Conservation (phyloP, 176 grass and related monocot species). For the Juncus inflexus region DNA sequence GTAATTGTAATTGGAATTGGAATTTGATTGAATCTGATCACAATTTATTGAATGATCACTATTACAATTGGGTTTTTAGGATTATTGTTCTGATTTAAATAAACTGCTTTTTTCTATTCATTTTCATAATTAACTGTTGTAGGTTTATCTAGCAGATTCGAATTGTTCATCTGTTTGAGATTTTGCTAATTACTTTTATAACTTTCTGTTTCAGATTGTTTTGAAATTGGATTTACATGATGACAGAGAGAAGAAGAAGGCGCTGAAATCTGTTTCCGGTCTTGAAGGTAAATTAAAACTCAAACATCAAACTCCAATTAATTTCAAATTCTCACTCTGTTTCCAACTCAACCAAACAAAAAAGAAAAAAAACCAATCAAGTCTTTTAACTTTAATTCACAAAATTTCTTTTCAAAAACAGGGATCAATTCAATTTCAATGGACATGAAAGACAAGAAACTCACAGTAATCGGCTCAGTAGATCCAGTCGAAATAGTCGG, state of each 20-base stretch:
- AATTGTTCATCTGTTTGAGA: not conserved
- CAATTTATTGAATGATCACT: not conserved
- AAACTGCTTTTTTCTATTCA: not conserved
- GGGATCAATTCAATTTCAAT: slow-evolving; percentile 51
- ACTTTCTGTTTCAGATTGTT: slow-evolving; percentile 28
- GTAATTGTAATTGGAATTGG: not conserved
- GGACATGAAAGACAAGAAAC: slow-evolving; percentile 65
- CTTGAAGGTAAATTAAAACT: slow-evolving; percentile 35
- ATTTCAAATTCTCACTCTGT: not conserved
- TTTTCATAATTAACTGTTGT: not conserved
- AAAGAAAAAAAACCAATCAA: no score
- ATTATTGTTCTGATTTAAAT: not conserved
- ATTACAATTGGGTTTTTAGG: not conserved
- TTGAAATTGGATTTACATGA: slow-evolving; percentile 79
- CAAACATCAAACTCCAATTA: slow-evolving; percentile 2
- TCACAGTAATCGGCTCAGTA: slow-evolving; percentile 53
- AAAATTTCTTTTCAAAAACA: slow-evolving; percentile 3
- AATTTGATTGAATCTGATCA: not conserved
- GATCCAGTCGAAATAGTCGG: slow-evolving; percentile 51
- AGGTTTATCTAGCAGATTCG: not conserved
- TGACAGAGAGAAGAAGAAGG: slow-evolving; percentile 68
- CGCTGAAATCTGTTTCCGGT: slow-evolving; percentile 52
- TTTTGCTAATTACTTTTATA: not conserved
- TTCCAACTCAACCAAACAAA: no score
- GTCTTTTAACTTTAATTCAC: not conserved